Base-by-base conservation (phyloP, 208 protist genomes). In the Leishmania tarentolae region DNA sequence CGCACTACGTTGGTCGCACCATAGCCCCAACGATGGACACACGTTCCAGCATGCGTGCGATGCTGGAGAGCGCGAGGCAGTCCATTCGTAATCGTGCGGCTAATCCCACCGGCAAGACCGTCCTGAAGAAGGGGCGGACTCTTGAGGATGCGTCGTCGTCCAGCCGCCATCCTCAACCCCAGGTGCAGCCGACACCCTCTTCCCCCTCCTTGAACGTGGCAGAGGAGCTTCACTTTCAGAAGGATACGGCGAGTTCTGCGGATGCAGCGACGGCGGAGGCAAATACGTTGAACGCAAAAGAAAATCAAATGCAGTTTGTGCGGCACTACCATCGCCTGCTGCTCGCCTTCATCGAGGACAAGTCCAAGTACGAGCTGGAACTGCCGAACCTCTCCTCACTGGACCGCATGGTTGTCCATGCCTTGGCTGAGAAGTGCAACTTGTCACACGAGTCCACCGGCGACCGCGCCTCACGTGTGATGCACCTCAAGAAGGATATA, bases 341-440 rank as follows among this genome's bases (percentile, higher is more conserved):
- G 59, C 77, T 85, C 44, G 73, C 86, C 70, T 98, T 98, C 75
- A 87, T 95, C 35, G 85, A 89, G 17, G 92, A 98, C 81, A 87
- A 90, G 42, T 91, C 90, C 21, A 92, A 94, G 78, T 92, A 90
- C 56, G 83, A 86, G 79, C 81, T 97, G 31, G 91, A 94, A 72
- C 74, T 96, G 73, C 91, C 93, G 13, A 78, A 95, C 71, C 83
- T 97, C 52, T 90, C 73, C 61, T 84, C 85, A 19, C 92, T 94
- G 74, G 95, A 97, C 80, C 91, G 95, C 46, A 75, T 89, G 19
- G 91, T 93, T 53, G 85, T 98, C 40, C 95, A 98, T 82, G 79
- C 61, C 13, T 76, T 98, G 24, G 95, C 94, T 4, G 90, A 97
- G 86, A 86, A 87, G 75, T 97, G 94, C 88, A 97, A 97, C 69